Conservation (phyloP, 2,329 filamentous ascomycete species). For the Niveomyces coronatus region DNA sequence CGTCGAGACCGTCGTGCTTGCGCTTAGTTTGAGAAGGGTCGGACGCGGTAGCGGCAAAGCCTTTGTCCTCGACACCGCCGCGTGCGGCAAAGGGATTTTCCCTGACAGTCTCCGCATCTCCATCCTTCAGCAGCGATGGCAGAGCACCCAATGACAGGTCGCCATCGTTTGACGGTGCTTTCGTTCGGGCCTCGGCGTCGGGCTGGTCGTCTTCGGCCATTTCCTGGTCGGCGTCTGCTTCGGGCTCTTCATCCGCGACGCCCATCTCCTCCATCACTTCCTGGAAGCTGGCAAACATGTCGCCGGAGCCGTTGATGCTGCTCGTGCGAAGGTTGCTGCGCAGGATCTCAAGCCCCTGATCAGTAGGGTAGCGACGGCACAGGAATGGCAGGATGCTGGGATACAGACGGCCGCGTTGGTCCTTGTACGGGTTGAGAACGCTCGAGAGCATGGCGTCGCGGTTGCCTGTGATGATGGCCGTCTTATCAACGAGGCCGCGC, state of each 20-base stretch:
- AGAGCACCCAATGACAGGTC: not conserved
- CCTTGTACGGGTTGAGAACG: constrained; percentile 65
- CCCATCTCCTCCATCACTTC: constrained; percentile 30
- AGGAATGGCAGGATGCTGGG: constrained; percentile 75
- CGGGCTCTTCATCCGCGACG: constrained; percentile 24
- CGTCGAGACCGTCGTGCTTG: constrained; percentile 28
- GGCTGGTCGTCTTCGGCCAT: constrained; percentile 11
- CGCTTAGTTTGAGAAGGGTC: constrained; percentile 25
- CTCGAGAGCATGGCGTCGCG: constrained; percentile 70
- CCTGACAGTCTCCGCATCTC: constrained; percentile 5
- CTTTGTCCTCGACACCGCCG: constrained; percentile 12
- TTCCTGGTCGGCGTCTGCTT: constrained; percentile 19
- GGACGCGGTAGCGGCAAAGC: constrained; percentile 11
- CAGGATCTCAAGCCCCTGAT: constrained; percentile 61
- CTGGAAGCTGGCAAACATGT: constrained; percentile 19
- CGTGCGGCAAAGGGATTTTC: constrained; percentile 27
- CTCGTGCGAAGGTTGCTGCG: constrained; percentile 44
- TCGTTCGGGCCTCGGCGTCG: not conserved
- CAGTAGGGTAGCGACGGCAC: constrained; percentile 50
- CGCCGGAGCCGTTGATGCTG: constrained; percentile 16
- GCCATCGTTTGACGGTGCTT: not conserved
- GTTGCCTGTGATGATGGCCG: constrained; percentile 60
- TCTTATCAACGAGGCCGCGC: constrained; percentile 69
- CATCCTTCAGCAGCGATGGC: constrained; percentile 3
- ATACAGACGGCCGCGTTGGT: constrained; percentile 51